Evolutionary conservation across 2,329 filamentous ascomycete genomes (phyloP).

Genomic region (Cercospora janseana): DNA sequence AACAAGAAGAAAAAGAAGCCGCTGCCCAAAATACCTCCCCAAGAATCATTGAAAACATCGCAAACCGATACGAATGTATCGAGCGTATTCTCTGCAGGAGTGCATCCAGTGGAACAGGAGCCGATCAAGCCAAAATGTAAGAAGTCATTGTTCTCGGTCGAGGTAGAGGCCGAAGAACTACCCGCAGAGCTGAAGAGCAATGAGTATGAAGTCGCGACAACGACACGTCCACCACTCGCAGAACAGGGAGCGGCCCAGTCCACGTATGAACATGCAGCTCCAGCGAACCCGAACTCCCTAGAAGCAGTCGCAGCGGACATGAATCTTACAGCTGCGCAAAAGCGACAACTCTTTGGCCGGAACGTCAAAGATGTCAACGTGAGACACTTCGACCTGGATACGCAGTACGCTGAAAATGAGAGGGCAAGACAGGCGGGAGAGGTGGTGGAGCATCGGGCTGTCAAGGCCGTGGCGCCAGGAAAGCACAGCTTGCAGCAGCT

Average conservation of each 20-base stretch:
- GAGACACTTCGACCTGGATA: constrained; percentile 83
- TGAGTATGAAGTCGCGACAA: constrained; percentile 40
- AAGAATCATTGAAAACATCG: no score
- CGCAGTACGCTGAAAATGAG: constrained; percentile 84
- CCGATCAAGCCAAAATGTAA: constrained; percentile 54
- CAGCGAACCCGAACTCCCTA: constrained; percentile 54
- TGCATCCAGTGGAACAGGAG: constrained; percentile 10
- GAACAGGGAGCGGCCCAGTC: constrained; percentile 4
- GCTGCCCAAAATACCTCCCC: constrained; percentile 15
- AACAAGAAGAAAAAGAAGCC: constrained; percentile 70
- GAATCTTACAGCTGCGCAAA: constrained; percentile 72
- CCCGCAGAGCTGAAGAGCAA: background rate
- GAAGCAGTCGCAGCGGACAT: constrained; percentile 71
- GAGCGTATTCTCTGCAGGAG: background rate
- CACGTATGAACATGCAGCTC: constrained; percentile 14
- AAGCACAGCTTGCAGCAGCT: constrained; percentile 89
- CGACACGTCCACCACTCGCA: constrained; percentile 23
- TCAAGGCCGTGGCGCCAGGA: constrained; percentile 76
- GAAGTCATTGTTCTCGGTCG: constrained; percentile 68
- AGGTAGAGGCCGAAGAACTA: constrained; percentile 40
- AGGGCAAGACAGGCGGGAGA: constrained; percentile 67
- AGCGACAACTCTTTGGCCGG: constrained; percentile 83
- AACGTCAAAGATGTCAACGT: constrained; percentile 52
- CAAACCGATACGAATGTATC: no score
- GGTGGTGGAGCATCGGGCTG: constrained; percentile 70